Percentiles rank a stretch among this genome's conserved stretches.
These are phyloP conservation scores for Phytophthora boehmeriae DNA, from an alignment of 352 stramenopile species.

Conservation along the genomic window DNA sequence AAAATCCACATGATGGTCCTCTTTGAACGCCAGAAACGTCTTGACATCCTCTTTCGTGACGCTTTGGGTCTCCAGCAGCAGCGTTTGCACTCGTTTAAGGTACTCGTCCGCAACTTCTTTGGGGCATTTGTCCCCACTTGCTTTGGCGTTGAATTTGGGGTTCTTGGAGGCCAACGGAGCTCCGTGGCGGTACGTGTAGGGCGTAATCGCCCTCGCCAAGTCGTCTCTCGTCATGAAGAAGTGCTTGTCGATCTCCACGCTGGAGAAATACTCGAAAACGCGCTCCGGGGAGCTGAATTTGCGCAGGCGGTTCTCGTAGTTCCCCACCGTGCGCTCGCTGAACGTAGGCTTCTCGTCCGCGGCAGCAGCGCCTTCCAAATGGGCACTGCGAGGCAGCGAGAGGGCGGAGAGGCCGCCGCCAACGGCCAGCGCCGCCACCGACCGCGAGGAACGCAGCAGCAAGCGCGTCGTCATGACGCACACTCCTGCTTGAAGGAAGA, in stretches of 20 bases:
- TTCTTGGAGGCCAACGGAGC: conserved; percentile 81
- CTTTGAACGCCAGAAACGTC: conserved; percentile 56
- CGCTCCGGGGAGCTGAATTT: conserved; percentile 86
- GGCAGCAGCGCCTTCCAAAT: conserved; percentile 21
- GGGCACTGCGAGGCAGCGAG: not conserved
- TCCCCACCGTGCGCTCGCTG: conserved; percentile 81
- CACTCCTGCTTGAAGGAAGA: too few species aligned
- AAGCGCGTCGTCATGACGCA: conserved; percentile 35
- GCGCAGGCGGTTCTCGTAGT: conserved; percentile 90
- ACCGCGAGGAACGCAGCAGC: conserved; percentile 26
- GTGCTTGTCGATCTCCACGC: conserved; percentile 79
- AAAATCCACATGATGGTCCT: conserved; percentile 75
- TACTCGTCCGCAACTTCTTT: conserved; percentile 64
- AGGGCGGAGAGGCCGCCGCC: conserved; percentile 16
- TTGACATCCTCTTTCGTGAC: conserved; percentile 56
- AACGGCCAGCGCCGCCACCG: conserved; percentile 14
- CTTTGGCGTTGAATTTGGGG: conserved; percentile 81
- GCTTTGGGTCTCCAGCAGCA: conserved; percentile 60
- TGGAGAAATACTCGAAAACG: conserved; percentile 92
- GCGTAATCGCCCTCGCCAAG: conserved; percentile 82
- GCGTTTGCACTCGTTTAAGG: conserved; percentile 46
- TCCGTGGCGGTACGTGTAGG: conserved; percentile 80
- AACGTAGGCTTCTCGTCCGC: conserved; percentile 52
- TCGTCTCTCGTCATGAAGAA: conserved; percentile 87
- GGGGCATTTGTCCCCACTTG: conserved; percentile 45